Evolutionary conservation across 2,329 filamentous ascomycete species (phyloP).

Genomic region (Exophiala viscosa): DNA sequence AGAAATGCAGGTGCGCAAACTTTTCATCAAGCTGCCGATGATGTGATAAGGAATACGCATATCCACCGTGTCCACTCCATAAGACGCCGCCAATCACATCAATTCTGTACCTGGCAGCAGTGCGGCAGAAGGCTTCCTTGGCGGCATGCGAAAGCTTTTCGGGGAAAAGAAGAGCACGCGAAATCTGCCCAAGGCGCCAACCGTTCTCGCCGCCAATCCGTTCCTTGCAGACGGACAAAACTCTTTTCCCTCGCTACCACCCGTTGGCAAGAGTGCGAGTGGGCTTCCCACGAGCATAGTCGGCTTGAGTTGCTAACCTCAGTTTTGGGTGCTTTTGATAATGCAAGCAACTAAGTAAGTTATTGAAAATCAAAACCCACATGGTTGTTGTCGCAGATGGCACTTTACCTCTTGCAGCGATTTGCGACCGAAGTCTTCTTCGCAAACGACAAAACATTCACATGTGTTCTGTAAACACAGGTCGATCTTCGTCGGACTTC

Average conservation of each 20-base stretch:
- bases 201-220: background rate
- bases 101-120: constrained; percentile 5
- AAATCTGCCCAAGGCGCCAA: background rate
- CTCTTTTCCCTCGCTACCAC: background rate
- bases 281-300: background rate
- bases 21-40: constrained; percentile 10
- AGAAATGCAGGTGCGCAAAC: background rate
- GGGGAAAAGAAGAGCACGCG: background rate
- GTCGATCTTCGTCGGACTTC: too few species aligned
- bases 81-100: constrained; percentile 14
- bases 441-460: too few species aligned
- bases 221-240: background rate
- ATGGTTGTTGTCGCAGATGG: background rate
- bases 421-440: constrained; percentile 3
- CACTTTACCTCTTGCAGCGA: constrained; percentile 6
- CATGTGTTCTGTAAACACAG: too few species aligned
- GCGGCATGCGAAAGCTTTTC: background rate
- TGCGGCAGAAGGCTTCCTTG: constrained; percentile 6
- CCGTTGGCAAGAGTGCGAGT: background rate
- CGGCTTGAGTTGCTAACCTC: too few species aligned
- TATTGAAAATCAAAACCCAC: background rate
- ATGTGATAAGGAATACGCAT: constrained; percentile 20
- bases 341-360: background rate
- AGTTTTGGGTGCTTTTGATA: too few species aligned
- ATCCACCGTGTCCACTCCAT: constrained; percentile 13